phyloP scores from a whole-genome alignment of 2,329 filamentous ascomycete species.

The Botryotinia narcissicola region DNA sequence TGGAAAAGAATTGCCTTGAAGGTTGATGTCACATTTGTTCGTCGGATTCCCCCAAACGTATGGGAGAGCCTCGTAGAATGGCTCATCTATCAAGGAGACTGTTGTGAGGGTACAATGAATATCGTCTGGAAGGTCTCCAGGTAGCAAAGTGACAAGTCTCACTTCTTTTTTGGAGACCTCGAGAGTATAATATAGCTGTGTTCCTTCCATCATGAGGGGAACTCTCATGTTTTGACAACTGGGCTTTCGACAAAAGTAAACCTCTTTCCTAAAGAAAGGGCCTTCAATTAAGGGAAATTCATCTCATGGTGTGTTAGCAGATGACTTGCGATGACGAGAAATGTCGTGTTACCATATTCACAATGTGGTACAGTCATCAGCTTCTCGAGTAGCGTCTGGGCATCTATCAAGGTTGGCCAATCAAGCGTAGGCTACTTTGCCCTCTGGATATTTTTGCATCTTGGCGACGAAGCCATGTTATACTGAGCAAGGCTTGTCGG shows the following conservation, averaged over 20 bases:
- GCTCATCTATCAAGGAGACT: not conserved
- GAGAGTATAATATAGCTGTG: not conserved
- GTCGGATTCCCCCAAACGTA: not conserved
- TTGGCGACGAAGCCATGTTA: not conserved
- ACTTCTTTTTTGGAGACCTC: not conserved
- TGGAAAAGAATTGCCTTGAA: not conserved
- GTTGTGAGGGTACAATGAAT: not conserved
- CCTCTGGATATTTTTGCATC: not conserved
- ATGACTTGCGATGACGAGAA: not conserved
- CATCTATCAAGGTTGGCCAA: not conserved
- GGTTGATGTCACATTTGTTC: not conserved
- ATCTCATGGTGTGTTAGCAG: not conserved
- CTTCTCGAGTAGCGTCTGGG: not conserved
- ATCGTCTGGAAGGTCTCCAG: not conserved
- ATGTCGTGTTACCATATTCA: not conserved
- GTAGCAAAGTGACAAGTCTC: not conserved
- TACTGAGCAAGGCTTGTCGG: not conserved
- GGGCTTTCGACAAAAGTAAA: not conserved
- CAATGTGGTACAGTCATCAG: not conserved
- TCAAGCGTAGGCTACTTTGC: not conserved
- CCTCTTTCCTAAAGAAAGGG: not conserved
- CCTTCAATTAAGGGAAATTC: not conserved
- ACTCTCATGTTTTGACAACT: fast-evolving
- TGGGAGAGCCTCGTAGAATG: not conserved
- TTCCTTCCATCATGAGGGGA: not conserved